phyloP scores from a whole-genome alignment of 257 asterid genomes.

The Plantago elongata region DNA sequence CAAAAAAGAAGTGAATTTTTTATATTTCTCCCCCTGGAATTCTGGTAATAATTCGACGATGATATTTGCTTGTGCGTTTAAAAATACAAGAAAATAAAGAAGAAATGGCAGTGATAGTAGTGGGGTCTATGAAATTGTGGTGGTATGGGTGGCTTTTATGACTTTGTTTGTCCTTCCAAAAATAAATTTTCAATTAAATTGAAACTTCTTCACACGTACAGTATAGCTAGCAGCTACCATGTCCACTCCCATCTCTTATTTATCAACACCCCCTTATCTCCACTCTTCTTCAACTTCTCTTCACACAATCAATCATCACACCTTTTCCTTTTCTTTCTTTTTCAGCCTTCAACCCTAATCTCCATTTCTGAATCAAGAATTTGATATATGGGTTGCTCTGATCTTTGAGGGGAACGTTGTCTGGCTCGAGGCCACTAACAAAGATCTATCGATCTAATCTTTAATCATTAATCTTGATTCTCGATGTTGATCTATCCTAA shows the following conservation, averaged over 20 bases:
- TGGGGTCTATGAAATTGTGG: conserved; percentile 17
- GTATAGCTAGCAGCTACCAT: not conserved
- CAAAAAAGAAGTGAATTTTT: too few relatives aligned
- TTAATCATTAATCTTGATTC: not conserved
- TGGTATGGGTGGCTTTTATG: conserved; percentile 48
- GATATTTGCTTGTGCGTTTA: too few relatives aligned
- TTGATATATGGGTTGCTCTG: conserved; percentile 30
- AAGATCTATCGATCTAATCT: not conserved
- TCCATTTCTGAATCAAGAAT: not conserved
- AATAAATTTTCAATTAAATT: not conserved
- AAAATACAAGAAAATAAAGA: too few relatives aligned
- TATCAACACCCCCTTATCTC: conserved; percentile 7
- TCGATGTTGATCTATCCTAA: too few relatives aligned
- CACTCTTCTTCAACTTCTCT: not conserved
- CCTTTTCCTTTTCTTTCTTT: not conserved
- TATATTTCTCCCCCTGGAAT: too few relatives aligned
- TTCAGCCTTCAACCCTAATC: conserved; percentile 12
- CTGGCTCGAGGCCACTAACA: conserved; percentile 83
- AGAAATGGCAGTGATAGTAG: not conserved
- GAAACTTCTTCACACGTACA: conserved; percentile 18
- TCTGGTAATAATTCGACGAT: too few relatives aligned
- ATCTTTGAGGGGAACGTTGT: conserved; percentile 96
- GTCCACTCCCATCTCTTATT: conserved; percentile 23
- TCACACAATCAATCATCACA: not conserved
- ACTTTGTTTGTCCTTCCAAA: conserved; percentile 51